phyloP scores from a whole-genome alignment of 805 yeast species.

The Saturnispora saitoi region DNA sequence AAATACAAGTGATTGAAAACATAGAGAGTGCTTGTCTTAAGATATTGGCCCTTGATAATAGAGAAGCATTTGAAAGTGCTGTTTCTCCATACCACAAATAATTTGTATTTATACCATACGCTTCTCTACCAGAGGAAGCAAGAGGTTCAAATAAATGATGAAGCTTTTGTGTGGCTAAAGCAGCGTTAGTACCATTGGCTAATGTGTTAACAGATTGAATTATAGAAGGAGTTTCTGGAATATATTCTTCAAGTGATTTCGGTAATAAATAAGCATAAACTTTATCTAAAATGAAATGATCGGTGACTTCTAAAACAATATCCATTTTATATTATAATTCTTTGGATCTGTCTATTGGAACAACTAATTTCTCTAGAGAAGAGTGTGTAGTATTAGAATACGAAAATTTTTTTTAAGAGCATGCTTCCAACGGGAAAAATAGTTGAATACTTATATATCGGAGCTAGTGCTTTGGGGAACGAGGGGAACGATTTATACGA shows the following conservation, averaged over 20 bases:
- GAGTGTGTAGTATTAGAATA: no score
- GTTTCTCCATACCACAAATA: slow-evolving; percentile 54
- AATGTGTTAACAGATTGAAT: slow-evolving; percentile 17
- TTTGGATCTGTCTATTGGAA: no score
- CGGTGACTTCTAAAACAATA: slow-evolving; percentile 75
- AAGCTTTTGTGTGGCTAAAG: slow-evolving; percentile 17
- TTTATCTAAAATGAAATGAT: slow-evolving; percentile 65
- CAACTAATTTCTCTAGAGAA: no score
- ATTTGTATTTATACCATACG: slow-evolving; percentile 34
- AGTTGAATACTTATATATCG: neutral
- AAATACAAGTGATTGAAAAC: slow-evolving; percentile 60
- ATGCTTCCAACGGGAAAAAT: neutral
- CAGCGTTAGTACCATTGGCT: slow-evolving; percentile 21
- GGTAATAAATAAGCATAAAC: slow-evolving; percentile 67
- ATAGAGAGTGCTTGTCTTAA: slow-evolving; percentile 65
- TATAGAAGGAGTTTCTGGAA: slow-evolving; percentile 25
- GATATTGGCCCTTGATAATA: slow-evolving; percentile 62
- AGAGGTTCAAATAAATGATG: slow-evolving; percentile 23
- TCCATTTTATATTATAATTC: slow-evolving; percentile 49
- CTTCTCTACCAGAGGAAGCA: slow-evolving; percentile 24
- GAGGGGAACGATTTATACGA: slow-evolving; percentile 8
- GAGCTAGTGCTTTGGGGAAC: neutral
- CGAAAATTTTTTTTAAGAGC: neutral
- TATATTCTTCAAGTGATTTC: slow-evolving; percentile 33
- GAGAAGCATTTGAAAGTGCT: slow-evolving; percentile 52